Conservation (phyloP, 208 protist genomes). For the Borovskyia barvae region DNA sequence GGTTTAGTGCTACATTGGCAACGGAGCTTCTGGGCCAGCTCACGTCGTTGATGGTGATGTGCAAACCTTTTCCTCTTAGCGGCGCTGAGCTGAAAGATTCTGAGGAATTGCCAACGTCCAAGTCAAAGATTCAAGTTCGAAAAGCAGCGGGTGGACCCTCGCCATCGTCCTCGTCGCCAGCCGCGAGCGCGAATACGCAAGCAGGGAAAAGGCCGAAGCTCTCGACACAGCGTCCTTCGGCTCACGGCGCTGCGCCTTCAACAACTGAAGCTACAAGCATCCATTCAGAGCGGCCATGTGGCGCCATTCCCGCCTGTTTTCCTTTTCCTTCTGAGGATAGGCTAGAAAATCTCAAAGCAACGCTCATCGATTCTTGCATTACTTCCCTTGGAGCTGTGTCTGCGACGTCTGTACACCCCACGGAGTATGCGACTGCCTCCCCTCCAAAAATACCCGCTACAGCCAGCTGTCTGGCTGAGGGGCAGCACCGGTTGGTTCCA, state of each 20-base stretch:
- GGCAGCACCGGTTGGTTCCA: slow-evolving; percentile 11
- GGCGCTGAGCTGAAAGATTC: slow-evolving; percentile 11
- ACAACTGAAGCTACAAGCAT: neutral
- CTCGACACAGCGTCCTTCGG: slow-evolving; percentile 15
- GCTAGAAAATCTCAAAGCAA: slow-evolving; percentile 5
- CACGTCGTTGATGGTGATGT: slow-evolving; percentile 32
- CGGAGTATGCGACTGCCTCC: slow-evolving; percentile 12
- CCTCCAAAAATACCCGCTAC: too few species aligned
- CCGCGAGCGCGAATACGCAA: neutral
- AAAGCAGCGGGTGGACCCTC: too few species aligned
- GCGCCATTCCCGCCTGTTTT: slow-evolving; percentile 19
- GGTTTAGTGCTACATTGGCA: slow-evolving; percentile 24
- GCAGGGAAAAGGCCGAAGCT: neutral
- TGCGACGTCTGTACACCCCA: neutral
- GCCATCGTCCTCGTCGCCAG: too few species aligned
- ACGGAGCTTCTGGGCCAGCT: slow-evolving; percentile 43
- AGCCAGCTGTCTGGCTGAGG: too few species aligned
- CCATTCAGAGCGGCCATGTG: neutral
- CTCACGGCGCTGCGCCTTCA: neutral
- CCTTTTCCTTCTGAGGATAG: slow-evolving; percentile 11
- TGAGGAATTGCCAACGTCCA: neutral
- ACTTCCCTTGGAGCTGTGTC: slow-evolving; percentile 6
- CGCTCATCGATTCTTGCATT: slow-evolving; percentile 17
- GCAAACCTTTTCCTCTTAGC: slow-evolving; percentile 22
- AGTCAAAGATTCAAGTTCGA: too few species aligned